Conservation (phyloP, 441 rosid genomes). For the Arabidopsis lyrata region DNA sequence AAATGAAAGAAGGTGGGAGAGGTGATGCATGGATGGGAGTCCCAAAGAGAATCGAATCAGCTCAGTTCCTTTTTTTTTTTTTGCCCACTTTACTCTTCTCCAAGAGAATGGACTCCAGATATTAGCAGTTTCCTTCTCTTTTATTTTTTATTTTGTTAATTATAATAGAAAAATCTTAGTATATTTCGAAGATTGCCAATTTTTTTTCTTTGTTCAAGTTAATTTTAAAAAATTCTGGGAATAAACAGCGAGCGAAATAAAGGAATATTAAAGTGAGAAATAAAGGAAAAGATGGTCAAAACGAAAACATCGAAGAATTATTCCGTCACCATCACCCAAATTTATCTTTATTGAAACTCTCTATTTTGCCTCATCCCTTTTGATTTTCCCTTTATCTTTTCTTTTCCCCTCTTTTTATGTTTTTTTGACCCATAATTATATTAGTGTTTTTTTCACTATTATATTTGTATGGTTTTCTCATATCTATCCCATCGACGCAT, state of each 20-base stretch:
- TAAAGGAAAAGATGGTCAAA: slow-evolving; percentile 86
- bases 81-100: slow-evolving; percentile 83
- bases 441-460: neutral
- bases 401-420: slow-evolving; percentile 43
- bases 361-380: slow-evolving; percentile 71
- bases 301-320: slow-evolving; percentile 77
- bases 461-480: slow-evolving; percentile 15
- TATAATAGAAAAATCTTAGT: neutral
- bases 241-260: slow-evolving; percentile 62
- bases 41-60: slow-evolving; percentile 68
- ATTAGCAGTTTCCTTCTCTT: slow-evolving; percentile 15
- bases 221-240: neutral
- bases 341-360: slow-evolving; percentile 55
- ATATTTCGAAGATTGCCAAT: slow-evolving; percentile 10
- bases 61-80: slow-evolving; percentile 64
- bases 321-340: slow-evolving; percentile 66
- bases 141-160: slow-evolving; percentile 15
- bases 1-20: slow-evolving; percentile 55
- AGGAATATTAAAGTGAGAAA: slow-evolving; percentile 47
- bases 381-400: slow-evolving; percentile 45
- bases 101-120: slow-evolving; percentile 94
- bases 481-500: slow-evolving; percentile 35
- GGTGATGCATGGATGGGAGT: slow-evolving; percentile 87
- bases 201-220: slow-evolving; percentile 1
- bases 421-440: slow-evolving; percentile 43